Evolutionary conservation across 2,329 filamentous ascomycete species (phyloP).

Genomic region (Neofusicoccum cordaticola): DNA sequence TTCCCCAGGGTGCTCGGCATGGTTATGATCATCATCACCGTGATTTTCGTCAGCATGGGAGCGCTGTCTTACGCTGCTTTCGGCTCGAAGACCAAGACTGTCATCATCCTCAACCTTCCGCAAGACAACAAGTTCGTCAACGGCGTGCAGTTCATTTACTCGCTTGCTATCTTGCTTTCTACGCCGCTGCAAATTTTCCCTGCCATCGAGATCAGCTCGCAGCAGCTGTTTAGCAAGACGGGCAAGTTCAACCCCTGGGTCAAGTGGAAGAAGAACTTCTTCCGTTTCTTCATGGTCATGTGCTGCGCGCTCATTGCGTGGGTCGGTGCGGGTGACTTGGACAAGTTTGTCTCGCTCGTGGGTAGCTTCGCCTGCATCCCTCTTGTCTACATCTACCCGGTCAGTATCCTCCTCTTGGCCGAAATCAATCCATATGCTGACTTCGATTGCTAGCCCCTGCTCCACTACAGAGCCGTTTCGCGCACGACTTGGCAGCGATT

Average conservation of each 20-base stretch:
- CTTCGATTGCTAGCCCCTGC: slow-evolving; percentile 64
- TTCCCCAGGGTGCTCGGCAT: slow-evolving; percentile 84
- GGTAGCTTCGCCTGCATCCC: slow-evolving; percentile 98
- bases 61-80: slow-evolving; percentile 95
- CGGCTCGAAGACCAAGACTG: slow-evolving; percentile 91
- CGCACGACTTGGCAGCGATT: slow-evolving; percentile 64
- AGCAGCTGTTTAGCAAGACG: slow-evolving; percentile 86
- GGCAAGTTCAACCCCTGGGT: slow-evolving; percentile 98
- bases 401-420: slow-evolving; percentile 51
- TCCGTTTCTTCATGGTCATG: slow-evolving; percentile 88
- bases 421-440: slow-evolving; percentile 29
- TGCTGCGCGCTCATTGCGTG: slow-evolving; percentile 85
- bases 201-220: slow-evolving; percentile 93
- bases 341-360: slow-evolving; percentile 95
- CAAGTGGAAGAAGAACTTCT: slow-evolving; percentile 99
- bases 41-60: slow-evolving; percentile 83
- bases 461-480: slow-evolving; percentile 82
- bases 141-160: slow-evolving; percentile 93
- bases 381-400: slow-evolving; percentile 94
- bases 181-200: slow-evolving; percentile 97
- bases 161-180: slow-evolving; percentile 91
- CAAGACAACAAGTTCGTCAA: slow-evolving; percentile 96
- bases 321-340: slow-evolving; percentile 86
- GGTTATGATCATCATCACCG: slow-evolving; percentile 92
- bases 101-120: slow-evolving; percentile 92